These are phyloP conservation scores for Taxillus chinensis DNA, from an alignment of 164 flowering plant species.

Conservation along the genomic window DNA sequence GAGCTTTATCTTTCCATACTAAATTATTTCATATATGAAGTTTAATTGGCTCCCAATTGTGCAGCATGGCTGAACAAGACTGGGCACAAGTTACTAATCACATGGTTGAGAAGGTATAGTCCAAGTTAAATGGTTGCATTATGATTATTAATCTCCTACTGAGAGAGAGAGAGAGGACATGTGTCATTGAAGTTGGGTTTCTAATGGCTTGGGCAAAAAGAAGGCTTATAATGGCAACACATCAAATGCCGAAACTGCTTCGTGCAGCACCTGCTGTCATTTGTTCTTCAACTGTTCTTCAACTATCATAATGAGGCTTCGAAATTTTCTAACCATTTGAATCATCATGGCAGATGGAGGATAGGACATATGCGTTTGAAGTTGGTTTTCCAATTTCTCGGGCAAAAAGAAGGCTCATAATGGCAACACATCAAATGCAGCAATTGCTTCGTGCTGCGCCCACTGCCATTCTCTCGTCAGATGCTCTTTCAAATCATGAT, in stretches of 20 bases:
- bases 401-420: conserved; percentile 55
- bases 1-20: no score
- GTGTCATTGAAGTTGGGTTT: conserved; percentile 4
- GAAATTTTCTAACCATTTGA: conserved; percentile 7
- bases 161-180: conserved; percentile 7
- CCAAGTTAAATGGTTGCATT: conserved; percentile 2
- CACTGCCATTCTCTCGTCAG: conserved; percentile 38
- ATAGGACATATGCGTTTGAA: conserved; percentile 37
- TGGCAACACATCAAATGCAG: conserved; percentile 73
- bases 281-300: conserved; percentile 18
- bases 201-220: conserved; percentile 36
- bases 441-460: conserved; percentile 53
- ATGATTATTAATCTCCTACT: neutral
- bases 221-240: conserved; percentile 64
- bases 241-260: conserved; percentile 66
- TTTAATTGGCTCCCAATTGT: neutral
- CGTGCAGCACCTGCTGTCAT: conserved; percentile 41
- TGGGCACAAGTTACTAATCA: conserved; percentile 66
- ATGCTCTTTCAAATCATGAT: conserved; percentile 37
- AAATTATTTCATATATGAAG: neutral
- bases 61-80: conserved; percentile 50
- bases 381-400: conserved; percentile 25
- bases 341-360: conserved; percentile 36
- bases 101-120: conserved; percentile 50
- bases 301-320: neutral